These are phyloP conservation scores for Cystofilobasidium capitatum DNA, from an alignment of 768 basidiomycete species.

Conservation along the genomic window DNA sequence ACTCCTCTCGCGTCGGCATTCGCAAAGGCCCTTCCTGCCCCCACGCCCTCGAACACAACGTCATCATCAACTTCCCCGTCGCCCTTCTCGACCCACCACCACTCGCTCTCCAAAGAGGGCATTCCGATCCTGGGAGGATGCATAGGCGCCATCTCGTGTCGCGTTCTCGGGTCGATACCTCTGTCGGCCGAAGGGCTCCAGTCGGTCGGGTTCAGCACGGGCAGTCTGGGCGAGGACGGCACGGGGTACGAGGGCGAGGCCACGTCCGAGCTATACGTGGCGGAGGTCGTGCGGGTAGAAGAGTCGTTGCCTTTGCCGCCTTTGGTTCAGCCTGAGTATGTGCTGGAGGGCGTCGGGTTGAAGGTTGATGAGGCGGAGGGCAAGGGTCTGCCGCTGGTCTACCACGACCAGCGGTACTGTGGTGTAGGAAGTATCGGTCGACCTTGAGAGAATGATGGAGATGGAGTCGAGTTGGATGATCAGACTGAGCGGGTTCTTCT, in stretches of 20 bases:
- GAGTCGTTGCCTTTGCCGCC: not conserved
- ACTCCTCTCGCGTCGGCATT: slow-evolving; percentile 56
- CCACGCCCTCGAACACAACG: slow-evolving; percentile 45
- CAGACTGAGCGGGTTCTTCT: no score
- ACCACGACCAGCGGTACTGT: slow-evolving; percentile 27
- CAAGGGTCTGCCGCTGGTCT: slow-evolving; percentile 24
- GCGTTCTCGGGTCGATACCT: slow-evolving; percentile 55
- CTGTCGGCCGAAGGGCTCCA: slow-evolving; percentile 45
- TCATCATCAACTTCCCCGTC: slow-evolving; percentile 35
- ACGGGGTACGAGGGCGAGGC: slow-evolving; percentile 36
- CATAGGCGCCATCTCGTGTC: slow-evolving; percentile 65
- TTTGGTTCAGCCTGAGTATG: not conserved
- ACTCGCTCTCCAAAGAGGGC: slow-evolving; percentile 46
- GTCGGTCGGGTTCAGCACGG: slow-evolving; percentile 34
- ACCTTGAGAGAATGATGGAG: no score
- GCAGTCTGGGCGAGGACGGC: slow-evolving; percentile 19
- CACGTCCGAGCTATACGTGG: slow-evolving; percentile 64
- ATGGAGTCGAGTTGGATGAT: no score
- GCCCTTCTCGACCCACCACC: slow-evolving; percentile 32
- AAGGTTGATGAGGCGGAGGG: not conserved
- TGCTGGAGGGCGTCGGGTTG: not conserved
- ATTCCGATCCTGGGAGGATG: slow-evolving; percentile 53
- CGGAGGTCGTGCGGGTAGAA: slow-evolving; percentile 59
- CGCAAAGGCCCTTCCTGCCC: slow-evolving; percentile 60
- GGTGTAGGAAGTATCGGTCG: slow-evolving; percentile 9